These are phyloP conservation scores for Teratosphaeria destructans DNA, from an alignment of 2,329 filamentous ascomycete species.

Conservation along the genomic window DNA sequence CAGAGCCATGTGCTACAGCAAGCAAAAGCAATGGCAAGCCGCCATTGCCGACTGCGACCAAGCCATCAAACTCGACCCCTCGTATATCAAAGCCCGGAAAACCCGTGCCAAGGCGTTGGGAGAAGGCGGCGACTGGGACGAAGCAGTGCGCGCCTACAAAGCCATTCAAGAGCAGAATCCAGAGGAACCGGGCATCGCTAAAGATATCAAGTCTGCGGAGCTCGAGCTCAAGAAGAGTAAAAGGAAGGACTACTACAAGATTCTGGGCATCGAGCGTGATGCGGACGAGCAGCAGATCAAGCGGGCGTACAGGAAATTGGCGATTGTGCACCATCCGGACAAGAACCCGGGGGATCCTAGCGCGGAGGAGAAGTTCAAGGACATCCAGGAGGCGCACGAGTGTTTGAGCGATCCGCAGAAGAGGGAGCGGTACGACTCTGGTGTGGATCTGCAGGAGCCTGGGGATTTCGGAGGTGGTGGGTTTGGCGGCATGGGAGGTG, in stretches of 20 bases:
- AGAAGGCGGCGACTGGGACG: slow-evolving; percentile 81
- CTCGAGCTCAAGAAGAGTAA: slow-evolving; percentile 95
- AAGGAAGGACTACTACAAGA: slow-evolving; percentile 98
- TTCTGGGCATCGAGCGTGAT: slow-evolving; percentile 77
- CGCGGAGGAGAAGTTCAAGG: slow-evolving; percentile 91
- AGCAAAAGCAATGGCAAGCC: slow-evolving; percentile 71
- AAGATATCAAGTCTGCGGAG: slow-evolving; percentile 82
- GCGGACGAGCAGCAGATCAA: slow-evolving; percentile 80
- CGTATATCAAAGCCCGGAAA: slow-evolving; percentile 83
- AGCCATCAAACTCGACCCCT: slow-evolving; percentile 71
- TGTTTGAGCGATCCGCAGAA: slow-evolving; percentile 92
- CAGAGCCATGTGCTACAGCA: slow-evolving; percentile 71
- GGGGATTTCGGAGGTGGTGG: slow-evolving; percentile 60
- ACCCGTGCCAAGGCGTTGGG: slow-evolving; percentile 87
- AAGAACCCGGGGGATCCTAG: slow-evolving; percentile 84
- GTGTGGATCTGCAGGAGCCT: slow-evolving; percentile 81
- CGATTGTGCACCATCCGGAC: slow-evolving; percentile 89
- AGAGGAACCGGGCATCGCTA: slow-evolving; percentile 65
- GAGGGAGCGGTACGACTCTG: slow-evolving; percentile 80
- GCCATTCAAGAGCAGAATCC: slow-evolving; percentile 72
- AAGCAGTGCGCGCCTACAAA: slow-evolving; percentile 83
- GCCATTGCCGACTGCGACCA: slow-evolving; percentile 80
- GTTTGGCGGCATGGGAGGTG: slow-evolving; percentile 33
- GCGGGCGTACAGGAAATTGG: slow-evolving; percentile 90
- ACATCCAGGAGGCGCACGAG: slow-evolving; percentile 94